phyloP scores from a whole-genome alignment of 2,329 filamentous ascomycete species.

The Metarhizium robertsii region DNA sequence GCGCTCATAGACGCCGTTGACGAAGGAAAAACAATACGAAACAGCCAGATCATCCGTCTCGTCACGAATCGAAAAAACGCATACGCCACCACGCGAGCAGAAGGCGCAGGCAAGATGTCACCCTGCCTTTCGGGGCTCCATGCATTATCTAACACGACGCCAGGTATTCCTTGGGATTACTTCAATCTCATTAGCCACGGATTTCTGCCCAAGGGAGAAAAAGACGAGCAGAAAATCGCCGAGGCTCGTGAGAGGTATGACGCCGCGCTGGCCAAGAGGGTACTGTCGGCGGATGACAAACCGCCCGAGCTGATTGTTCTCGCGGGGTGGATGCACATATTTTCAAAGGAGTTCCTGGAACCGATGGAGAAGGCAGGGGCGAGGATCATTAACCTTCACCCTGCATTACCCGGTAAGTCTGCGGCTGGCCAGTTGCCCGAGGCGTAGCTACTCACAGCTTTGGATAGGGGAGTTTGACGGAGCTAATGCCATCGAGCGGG shows the following conservation, averaged over 20 bases:
- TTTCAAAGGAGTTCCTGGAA: conserved; percentile 59
- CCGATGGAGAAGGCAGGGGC: conserved; percentile 55
- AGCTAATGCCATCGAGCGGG: conserved; percentile 66
- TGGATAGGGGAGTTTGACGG: conserved; percentile 63
- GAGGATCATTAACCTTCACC: conserved; percentile 75
- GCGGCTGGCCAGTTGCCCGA: background rate
- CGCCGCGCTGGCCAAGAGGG: conserved; percentile 58
- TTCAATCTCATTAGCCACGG: conserved; percentile 76
- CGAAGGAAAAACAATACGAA: conserved; percentile 24
- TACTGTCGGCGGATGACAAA: conserved; percentile 42
- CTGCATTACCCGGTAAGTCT: conserved; percentile 46
- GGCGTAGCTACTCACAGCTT: conserved; percentile 3
- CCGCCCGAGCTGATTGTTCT: conserved; percentile 68
- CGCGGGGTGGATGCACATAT: conserved; percentile 82
- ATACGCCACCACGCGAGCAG: conserved; percentile 31
- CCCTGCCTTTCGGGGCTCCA: background rate
- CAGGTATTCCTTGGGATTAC: conserved; percentile 62
- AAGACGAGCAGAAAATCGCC: conserved; percentile 41
- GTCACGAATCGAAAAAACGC: conserved; percentile 40
- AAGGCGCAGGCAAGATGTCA: conserved; percentile 29
- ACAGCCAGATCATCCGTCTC: conserved; percentile 35
- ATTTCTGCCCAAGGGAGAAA: conserved; percentile 46
- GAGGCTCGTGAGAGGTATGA: conserved; percentile 63
- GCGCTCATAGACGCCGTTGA: conserved; percentile 50
- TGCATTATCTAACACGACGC: background rate